A percentile compares a stretch with the other conserved stretches of the same genome.
Evolutionary conservation across 2,329 filamentous ascomycete genomes (phyloP).

Genomic region (Eutypa lata): DNA sequence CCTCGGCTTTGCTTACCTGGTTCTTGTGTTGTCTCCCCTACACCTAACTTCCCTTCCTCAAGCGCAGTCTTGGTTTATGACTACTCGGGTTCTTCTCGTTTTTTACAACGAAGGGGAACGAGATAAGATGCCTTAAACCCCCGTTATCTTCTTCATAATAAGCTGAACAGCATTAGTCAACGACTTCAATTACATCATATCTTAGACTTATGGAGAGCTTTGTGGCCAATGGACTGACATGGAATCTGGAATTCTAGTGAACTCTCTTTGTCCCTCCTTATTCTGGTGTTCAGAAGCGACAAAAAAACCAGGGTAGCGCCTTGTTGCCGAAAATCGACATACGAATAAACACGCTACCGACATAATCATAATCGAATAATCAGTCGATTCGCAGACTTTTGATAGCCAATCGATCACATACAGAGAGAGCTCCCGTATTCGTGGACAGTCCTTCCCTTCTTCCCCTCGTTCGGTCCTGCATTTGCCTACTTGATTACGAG

Average conservation of each 20-base stretch:
- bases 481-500: not conserved
- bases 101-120: too few species aligned
- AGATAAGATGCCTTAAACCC: too few species aligned
- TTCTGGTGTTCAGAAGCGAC: not conserved
- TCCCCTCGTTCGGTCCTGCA: not conserved
- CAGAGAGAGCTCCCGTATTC: not conserved
- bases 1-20: too few species aligned
- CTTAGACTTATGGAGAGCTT: not conserved
- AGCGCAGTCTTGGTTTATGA: too few species aligned
- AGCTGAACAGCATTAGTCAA: not conserved
- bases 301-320: not conserved
- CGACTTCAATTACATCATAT: not conserved
- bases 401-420: not conserved
- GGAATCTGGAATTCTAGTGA: not conserved
- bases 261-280: not conserved
- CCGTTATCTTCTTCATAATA: too few species aligned
- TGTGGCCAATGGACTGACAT: not conserved
- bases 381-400: not conserved
- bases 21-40: too few species aligned
- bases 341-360: not conserved
- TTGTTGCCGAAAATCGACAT: not conserved
- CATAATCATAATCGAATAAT: not conserved
- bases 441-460: not conserved
- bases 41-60: too few species aligned
- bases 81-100: too few species aligned